Evolutionary conservation across 805 yeast genomes (phyloP).

Genomic region (Priceomyces fermenticarens): DNA sequence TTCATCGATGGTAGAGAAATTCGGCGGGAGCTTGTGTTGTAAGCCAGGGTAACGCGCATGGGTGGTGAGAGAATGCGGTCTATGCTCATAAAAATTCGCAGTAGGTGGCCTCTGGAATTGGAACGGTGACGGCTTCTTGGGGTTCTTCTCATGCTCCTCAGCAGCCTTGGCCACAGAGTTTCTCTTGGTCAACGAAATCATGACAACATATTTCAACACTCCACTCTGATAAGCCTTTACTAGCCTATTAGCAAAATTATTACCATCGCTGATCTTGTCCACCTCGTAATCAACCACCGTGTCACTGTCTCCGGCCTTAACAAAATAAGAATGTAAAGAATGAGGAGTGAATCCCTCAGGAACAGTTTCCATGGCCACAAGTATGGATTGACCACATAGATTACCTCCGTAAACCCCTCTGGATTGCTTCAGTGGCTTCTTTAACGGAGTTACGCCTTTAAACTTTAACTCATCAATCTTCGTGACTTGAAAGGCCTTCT

Average conservation of each 20-base stretch:
- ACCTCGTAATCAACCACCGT: slow-evolving; percentile 28
- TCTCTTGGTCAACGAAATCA: slow-evolving; percentile 32
- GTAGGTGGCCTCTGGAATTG: slow-evolving; percentile 26
- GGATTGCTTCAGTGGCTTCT: slow-evolving; percentile 25
- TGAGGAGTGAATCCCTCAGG: slow-evolving; percentile 35
- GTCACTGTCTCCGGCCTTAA: slow-evolving; percentile 34
- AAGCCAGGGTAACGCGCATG: slow-evolving; percentile 14
- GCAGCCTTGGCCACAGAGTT: slow-evolving; percentile 20
- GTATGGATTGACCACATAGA: slow-evolving; percentile 30
- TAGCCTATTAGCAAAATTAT: slow-evolving; percentile 31
- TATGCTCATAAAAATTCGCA: slow-evolving; percentile 18
- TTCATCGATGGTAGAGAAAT: slow-evolving; percentile 23
- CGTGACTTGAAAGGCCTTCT: slow-evolving; percentile 10
- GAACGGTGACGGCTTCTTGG: slow-evolving; percentile 25
- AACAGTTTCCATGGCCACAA: slow-evolving; percentile 34
- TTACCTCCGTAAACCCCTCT: slow-evolving; percentile 44
- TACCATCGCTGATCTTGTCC: slow-evolving; percentile 33
- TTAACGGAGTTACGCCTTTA: slow-evolving; percentile 23
- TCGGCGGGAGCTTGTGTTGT: slow-evolving; percentile 27
- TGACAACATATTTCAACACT: slow-evolving; percentile 28
- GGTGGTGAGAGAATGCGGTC: slow-evolving; percentile 16
- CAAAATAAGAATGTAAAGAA: slow-evolving; percentile 38
- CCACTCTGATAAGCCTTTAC: slow-evolving; percentile 29
- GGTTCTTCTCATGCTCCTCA: slow-evolving; percentile 12
- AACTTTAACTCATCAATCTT: slow-evolving; percentile 9